Evolutionary conservation across 1,139 yeast species (phyloP), one percentile per base, ranked within the genome.

Genomic region (Tardiomyces blankii): DNA sequence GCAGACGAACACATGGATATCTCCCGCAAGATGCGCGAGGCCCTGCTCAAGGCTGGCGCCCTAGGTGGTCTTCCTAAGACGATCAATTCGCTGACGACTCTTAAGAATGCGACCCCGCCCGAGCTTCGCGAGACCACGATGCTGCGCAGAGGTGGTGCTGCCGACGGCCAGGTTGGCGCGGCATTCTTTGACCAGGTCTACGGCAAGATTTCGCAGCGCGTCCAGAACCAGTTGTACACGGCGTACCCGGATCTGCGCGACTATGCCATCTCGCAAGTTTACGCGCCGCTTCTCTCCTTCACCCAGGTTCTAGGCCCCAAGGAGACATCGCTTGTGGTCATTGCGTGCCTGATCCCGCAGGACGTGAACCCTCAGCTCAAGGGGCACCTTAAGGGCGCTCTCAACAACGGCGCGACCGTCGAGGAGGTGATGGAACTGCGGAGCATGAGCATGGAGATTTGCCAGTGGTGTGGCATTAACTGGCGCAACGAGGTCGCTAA

Each of bases 331-430:
- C 62, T 86, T 55, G 82, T 87, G 42, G 78, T 88, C 4, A 77
- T 88, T 28, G 82, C 94, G 1, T 74, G 89, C 50, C 72, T 89
- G 56, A 80, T 88, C 13, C 96, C 96, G 0, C 96, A 86, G 60
- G 95, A 88, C 62, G 96, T 88, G n/a, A 86, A 84, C 54, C 95
- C 96, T 0, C 96, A 88, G 59, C 70, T 88, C 53, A 86, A 86
- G 64, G 96, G 96, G 0, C 96, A 88, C 60, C 70, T 88, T 51
- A 77, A 74, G 58, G 96, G 96, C 0, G 96, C 95, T 0, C 49
- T 80, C 46, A 87, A 87, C 57, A 76, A 80, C 39, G 95, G 96
- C 0, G 85, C 85, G 9, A 69, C 84, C 2, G 61, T 62, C 41
- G 84, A 80, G 44, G 85, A 83, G 51, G 70, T 87, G 43, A 69